These are phyloP conservation scores for Hymenotorrendiella dingleyae DNA, from an alignment of 2,329 filamentous ascomycete genomes.

Conservation along the genomic window DNA sequence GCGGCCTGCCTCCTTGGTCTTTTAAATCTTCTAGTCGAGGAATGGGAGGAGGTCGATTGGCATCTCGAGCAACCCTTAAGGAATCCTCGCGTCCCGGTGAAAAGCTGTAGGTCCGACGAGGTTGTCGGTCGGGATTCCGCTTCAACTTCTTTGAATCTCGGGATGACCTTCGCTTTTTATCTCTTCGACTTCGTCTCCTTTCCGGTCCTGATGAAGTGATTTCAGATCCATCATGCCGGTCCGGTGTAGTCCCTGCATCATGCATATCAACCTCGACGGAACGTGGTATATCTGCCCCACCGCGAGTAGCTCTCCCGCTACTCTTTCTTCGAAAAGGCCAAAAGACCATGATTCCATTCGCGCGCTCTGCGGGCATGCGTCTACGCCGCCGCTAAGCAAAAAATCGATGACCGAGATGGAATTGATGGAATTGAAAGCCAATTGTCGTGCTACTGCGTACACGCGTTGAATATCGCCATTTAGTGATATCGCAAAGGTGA, in stretches of 20 bases:
- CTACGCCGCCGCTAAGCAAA: conserved; percentile 9
- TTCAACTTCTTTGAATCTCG: conserved; percentile 32
- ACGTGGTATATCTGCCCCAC: conserved; percentile 49
- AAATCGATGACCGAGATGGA: conserved; percentile 1
- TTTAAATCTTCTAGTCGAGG: conserved; percentile 20
- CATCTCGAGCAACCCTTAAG: conserved; percentile 36
- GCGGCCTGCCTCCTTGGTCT: conserved; percentile 24
- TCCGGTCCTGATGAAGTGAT: conserved; percentile 26
- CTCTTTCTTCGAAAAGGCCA: conserved; percentile 78
- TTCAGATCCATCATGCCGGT: conserved; percentile 30
- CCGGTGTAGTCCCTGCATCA: conserved; percentile 24
- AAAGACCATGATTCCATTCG: conserved; percentile 56
- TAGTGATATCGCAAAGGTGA: conserved; percentile 5
- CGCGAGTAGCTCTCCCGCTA: conserved; percentile 54
- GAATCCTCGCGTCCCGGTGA: conserved; percentile 53
- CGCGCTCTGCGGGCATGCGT: conserved; percentile 11
- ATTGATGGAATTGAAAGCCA: conserved; percentile 3
- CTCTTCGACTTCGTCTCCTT: conserved; percentile 32
- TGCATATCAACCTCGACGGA: conserved; percentile 44
- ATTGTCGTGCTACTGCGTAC: conserved; percentile 13
- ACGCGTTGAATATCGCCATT: conserved; percentile 19
- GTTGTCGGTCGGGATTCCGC: conserved; percentile 40
- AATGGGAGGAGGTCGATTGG: conserved; percentile 26
- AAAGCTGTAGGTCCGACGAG: conserved; percentile 58
- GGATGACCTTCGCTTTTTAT: conserved; percentile 27